phyloP scores from a whole-genome alignment of 164 flowering plant species.

The Magnolia kwangsiensis region DNA sequence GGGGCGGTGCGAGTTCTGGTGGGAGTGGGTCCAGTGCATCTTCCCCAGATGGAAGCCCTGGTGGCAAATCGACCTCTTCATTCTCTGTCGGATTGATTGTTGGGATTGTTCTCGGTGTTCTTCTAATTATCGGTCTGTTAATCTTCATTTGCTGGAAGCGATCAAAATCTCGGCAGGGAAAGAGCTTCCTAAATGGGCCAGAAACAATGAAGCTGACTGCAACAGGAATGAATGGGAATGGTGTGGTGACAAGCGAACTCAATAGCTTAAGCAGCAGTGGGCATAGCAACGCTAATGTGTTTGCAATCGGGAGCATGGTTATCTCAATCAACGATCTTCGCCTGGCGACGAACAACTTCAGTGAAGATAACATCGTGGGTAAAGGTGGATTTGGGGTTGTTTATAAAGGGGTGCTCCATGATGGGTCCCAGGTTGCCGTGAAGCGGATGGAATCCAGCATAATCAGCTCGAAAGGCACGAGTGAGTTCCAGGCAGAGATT shows the following conservation, averaged over 20 bases:
- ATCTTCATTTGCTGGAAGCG: constrained; percentile 10
- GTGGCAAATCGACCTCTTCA: background rate
- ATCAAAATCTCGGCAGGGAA: constrained; percentile 8
- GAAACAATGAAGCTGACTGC: constrained; percentile 13
- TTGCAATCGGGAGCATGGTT: constrained; percentile 36
- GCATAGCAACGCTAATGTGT: constrained; percentile 22
- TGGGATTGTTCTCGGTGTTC: background rate
- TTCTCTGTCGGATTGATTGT: background rate
- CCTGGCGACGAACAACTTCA: constrained; percentile 43
- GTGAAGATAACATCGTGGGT: constrained; percentile 38
- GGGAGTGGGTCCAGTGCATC: background rate
- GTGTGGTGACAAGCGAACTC: constrained; percentile 19
- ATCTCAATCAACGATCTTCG: constrained; percentile 45
- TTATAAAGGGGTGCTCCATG: constrained; percentile 46
- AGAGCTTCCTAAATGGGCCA: constrained; percentile 9
- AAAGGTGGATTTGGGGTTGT: constrained; percentile 60
- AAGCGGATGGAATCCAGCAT: constrained; percentile 45
- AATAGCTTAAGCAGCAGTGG: constrained; percentile 28
- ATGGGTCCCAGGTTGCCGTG: constrained; percentile 50
- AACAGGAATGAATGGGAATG: constrained; percentile 22
- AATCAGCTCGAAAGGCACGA: constrained; percentile 38
- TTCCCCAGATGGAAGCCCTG: background rate
- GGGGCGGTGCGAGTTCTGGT: constrained; percentile 1
- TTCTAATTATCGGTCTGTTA: background rate
- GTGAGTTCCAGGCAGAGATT: constrained; percentile 54